Evolutionary conservation across 306 rosid genomes (phyloP).

Genomic region (Prunus campanulata): DNA sequence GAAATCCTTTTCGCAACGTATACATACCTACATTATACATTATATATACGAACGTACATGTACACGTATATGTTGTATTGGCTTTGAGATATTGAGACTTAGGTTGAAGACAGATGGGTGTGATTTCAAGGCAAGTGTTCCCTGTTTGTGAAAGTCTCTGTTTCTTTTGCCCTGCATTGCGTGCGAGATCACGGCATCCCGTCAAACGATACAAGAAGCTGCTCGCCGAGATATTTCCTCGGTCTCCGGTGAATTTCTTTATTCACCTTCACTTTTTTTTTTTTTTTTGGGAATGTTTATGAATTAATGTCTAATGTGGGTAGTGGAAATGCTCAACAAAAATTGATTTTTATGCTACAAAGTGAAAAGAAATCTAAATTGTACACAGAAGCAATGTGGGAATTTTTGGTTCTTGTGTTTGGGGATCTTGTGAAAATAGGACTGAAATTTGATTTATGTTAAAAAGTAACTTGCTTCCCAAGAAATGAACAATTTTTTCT

Average conservation of each 20-base stretch:
- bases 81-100: neutral
- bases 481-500: neutral
- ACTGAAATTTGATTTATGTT: neutral
- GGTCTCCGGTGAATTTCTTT: slow-evolving; percentile 40
- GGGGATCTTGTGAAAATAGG: neutral
- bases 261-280: neutral
- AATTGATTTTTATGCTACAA: neutral
- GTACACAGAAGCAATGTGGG: neutral
- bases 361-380: neutral
- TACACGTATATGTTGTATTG: neutral
- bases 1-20: neutral
- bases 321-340: neutral
- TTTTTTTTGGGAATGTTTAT: neutral
- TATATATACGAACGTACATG: neutral
- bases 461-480: neutral
- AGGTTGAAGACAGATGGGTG: slow-evolving; percentile 36
- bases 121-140: slow-evolving; percentile 66
- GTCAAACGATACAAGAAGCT: slow-evolving; percentile 77
- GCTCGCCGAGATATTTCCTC: slow-evolving; percentile 78
- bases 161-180: slow-evolving; percentile 73
- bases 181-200: slow-evolving; percentile 77
- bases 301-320: neutral
- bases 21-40: neutral
- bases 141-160: slow-evolving; percentile 80
- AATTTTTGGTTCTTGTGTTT: neutral